Evolutionary conservation across 1,284 basidiomycete genomes (phyloP).

Genomic region (Irpex sp.): DNA sequence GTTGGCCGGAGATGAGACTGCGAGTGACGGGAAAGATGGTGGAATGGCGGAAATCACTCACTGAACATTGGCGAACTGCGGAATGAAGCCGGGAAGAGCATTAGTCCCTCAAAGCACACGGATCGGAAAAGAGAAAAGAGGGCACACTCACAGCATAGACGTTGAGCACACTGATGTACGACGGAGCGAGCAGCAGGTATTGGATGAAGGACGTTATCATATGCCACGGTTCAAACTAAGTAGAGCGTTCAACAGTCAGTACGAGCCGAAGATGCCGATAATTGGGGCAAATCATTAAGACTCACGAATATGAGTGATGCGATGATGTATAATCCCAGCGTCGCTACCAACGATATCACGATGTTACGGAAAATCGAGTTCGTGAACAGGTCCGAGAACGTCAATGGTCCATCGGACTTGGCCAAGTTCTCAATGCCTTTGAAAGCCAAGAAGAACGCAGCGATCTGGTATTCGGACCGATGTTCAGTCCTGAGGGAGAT

Average conservation of each 20-base stretch:
- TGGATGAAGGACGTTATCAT: constrained; percentile 94
- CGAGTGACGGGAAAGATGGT: not conserved
- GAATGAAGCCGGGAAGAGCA: not conserved
- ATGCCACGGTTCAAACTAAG: constrained; percentile 84
- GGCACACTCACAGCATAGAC: constrained; percentile 58
- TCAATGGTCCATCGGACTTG: constrained; percentile 40
- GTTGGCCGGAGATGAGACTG: constrained; percentile 5
- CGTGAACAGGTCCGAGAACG: constrained; percentile 53
- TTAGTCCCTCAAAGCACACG: not conserved
- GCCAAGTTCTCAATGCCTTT: constrained; percentile 67
- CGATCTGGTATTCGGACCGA: constrained; percentile 40
- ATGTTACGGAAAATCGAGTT: constrained; percentile 84
- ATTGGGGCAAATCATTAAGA: too few species aligned
- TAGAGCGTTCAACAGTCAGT: not conserved
- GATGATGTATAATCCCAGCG: constrained; percentile 79
- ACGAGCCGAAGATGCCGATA: not conserved
- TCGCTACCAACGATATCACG: constrained; percentile 80
- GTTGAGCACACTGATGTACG: constrained; percentile 89
- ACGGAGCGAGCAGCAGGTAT: constrained; percentile 88
- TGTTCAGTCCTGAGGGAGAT: constrained; percentile 3
- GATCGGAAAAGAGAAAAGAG: not conserved
- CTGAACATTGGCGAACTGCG: constrained; percentile 82
- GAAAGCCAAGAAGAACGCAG: constrained; percentile 77
- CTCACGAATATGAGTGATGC: constrained; percentile 80
- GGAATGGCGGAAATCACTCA: constrained; percentile 24